Evolutionary conservation across 176 grass and related monocot genomes (phyloP).

Genomic region (Oryza australiensis): DNA sequence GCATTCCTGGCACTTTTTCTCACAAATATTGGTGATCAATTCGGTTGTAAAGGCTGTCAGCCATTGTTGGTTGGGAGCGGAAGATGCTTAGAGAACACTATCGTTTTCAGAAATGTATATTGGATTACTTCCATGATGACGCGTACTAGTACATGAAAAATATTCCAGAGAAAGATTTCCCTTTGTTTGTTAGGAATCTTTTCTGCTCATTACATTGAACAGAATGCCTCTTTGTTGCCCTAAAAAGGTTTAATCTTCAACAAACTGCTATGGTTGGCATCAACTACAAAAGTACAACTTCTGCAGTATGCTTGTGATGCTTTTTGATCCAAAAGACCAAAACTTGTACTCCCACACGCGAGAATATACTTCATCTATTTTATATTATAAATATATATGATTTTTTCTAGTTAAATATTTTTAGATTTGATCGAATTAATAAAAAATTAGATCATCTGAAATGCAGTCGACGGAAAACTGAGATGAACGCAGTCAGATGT

Average conservation of each 20-base stretch:
- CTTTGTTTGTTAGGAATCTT: not conserved
- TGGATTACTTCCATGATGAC: not conserved
- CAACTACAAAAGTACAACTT: too few species aligned
- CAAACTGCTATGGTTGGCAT: not conserved
- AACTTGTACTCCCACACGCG: too few species aligned
- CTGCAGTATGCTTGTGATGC: too few species aligned
- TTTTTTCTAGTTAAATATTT: too few species aligned
- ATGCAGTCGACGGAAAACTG: too few species aligned
- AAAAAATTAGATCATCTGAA: too few species aligned
- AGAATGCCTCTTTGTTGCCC: not conserved
- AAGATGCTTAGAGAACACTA: not conserved
- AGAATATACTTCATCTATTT: too few species aligned
- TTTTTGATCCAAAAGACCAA: too few species aligned
- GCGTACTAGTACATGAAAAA: not conserved
- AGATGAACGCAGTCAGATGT: too few species aligned
- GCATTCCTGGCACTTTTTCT: not conserved
- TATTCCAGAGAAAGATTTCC: not conserved
- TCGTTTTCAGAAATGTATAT: not conserved
- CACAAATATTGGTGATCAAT: not conserved
- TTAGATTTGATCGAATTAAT: too few species aligned
- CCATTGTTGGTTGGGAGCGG: slow-evolving; percentile 20
- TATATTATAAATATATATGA: too few species aligned
- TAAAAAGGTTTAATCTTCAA: not conserved
- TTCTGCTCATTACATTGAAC: not conserved
- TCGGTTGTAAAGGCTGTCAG: not conserved